phyloP scores from a whole-genome alignment of 352 stramenopile species.

The Plasmopara halstedii region DNA sequence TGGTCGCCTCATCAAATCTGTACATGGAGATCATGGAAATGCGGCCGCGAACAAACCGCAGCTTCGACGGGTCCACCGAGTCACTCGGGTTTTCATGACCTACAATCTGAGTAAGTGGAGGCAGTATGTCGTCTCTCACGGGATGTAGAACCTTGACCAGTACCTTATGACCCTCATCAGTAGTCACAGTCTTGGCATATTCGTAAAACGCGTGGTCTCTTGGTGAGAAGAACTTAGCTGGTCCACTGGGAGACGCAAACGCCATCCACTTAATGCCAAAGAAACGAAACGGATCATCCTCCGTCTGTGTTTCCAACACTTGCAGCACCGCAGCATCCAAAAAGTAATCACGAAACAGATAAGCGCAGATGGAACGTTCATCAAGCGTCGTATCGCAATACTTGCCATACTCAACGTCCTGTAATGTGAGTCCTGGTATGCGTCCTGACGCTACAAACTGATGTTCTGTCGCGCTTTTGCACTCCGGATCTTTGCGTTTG shows the following conservation, averaged over 20 bases:
- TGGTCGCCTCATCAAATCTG: conserved; percentile 37
- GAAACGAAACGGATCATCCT: conserved; percentile 58
- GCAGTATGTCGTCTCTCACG: conserved; percentile 41
- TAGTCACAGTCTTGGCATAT: conserved; percentile 43
- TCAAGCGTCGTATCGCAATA: conserved; percentile 65
- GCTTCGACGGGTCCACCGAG: conserved; percentile 22
- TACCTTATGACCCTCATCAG: conserved; percentile 36
- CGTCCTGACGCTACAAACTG: conserved; percentile 52
- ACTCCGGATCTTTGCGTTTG: conserved; percentile 22
- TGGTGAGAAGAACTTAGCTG: conserved; percentile 41
- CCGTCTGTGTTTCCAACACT: conserved; percentile 46
- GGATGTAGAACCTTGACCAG: conserved; percentile 58
- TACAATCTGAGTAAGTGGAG: conserved; percentile 20
- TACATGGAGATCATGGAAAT: conserved; percentile 63
- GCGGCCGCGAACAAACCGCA: conserved; percentile 45
- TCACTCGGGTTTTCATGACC: conserved; percentile 25
- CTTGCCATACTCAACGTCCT: conserved; percentile 61
- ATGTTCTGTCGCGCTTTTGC: conserved; percentile 13
- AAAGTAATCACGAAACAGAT: conserved; percentile 55
- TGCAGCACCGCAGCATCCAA: conserved; percentile 62
- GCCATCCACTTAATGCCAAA: conserved; percentile 77
- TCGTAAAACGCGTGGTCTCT: conserved; percentile 59
- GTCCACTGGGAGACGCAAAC: conserved; percentile 28
- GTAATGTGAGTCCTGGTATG: conserved; percentile 44
- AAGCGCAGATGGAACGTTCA: conserved; percentile 49